Evolutionary conservation across 2,329 filamentous ascomycete species (phyloP), one percentile per base, ranked within the genome.

Genomic region (Trematosphaeria pertusa): DNA sequence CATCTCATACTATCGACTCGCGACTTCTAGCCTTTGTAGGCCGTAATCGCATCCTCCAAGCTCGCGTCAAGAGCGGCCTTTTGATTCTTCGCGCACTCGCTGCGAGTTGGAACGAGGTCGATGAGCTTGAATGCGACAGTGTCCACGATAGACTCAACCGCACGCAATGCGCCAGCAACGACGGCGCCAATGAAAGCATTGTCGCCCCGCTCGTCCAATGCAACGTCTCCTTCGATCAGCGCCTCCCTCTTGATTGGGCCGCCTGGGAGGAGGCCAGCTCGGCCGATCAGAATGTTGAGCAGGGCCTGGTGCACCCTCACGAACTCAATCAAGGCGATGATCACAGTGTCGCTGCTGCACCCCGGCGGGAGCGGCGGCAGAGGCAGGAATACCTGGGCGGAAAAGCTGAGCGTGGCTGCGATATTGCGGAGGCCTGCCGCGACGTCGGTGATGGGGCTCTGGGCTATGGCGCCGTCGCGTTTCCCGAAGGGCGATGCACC

Each of bases 301-400:
- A 54, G 34, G 4, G 48, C 50, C 43, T 54, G 50, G 20, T 54
- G 50, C 3, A 50, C 46, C 18, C 42, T 28, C 7, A 50, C 47
- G 19, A 54, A 54, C 19, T 43, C 40, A 15, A 47, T 30, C 15
- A 46, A 42, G 2, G 50, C 47, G 18, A 45, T 28, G 11, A 54
- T 40, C n/a, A 54, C 35, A 21, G 50, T 46, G 15, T 52, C 40
- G 28, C 3, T 35, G 43, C 11, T n/a, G n/a, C n/a, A n/a, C n/a
- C n/a, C n/a, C n/a, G n/a, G n/a, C n/a, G n/a, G n/a, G n/a, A n/a
- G n/a, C n/a, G n/a, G n/a, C n/a, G n/a, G n/a, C n/a, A n/a, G n/a
- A n/a, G n/a, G n/a, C n/a, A n/a, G n/a, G 46, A 37, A 3, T 38
- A 43, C 10, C 24, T 26, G 18, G 39, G 39, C 5, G 37, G 41